A percentile compares a stretch with the other conserved stretches of the same genome.
phyloP scores from a whole-genome alignment of 148 eudicot species.

The Oxyria digyna region DNA sequence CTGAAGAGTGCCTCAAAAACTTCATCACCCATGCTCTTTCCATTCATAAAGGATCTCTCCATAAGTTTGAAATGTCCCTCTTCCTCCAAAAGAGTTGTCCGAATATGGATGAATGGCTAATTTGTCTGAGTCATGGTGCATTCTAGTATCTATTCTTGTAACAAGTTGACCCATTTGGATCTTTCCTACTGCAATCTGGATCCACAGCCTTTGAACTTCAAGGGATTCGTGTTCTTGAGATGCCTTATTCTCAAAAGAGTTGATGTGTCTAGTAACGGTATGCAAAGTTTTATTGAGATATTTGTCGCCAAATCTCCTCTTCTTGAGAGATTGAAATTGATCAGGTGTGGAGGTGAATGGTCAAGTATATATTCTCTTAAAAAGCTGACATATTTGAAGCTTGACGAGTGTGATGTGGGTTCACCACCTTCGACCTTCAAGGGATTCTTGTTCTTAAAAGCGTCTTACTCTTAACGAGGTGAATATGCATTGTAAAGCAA shows the following conservation, averaged over 20 bases:
- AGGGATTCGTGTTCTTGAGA: constrained; percentile 41
- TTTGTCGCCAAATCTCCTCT: no score
- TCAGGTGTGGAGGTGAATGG: no score
- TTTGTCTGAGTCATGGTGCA: constrained; percentile 24
- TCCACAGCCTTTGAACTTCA: constrained; percentile 31
- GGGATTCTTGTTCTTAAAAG: no score
- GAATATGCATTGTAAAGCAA: no score
- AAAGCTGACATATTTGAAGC: no score
- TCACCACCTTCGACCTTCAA: no score
- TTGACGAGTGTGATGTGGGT: no score
- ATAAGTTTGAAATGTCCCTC: constrained; percentile 30
- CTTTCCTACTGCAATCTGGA: constrained; percentile 52
- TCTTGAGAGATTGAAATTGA: no score
- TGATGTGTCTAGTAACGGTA: constrained; percentile 30
- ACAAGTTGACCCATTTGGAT: constrained; percentile 42
- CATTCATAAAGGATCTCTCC: constrained; percentile 57
- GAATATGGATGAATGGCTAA: constrained; percentile 12
- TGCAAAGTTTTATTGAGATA: constrained; percentile 43
- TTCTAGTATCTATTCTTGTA: constrained; percentile 37
- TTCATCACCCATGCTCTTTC: constrained; percentile 15
- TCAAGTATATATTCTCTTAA: no score
- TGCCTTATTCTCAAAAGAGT: no score
- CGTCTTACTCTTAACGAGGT: no score
- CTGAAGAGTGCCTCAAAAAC: constrained; percentile 13
- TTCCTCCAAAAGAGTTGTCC: constrained; percentile 24